Evolutionary conservation across 2,329 filamentous ascomycete genomes (phyloP).

Genomic region (Conoideocrella luteorostrata): DNA sequence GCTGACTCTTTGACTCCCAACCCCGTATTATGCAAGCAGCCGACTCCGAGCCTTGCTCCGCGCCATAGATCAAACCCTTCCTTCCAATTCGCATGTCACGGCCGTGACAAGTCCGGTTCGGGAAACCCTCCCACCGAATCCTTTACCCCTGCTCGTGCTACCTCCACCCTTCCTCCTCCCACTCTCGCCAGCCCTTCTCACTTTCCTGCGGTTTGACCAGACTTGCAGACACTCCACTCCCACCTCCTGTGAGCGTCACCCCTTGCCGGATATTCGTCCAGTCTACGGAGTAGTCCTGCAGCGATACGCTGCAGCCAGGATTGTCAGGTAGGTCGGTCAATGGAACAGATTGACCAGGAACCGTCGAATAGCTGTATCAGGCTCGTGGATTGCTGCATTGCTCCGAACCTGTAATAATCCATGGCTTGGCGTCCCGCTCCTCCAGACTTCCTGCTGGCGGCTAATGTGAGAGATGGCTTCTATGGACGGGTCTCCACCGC

Average conservation of each 20-base stretch:
- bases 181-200: not conserved
- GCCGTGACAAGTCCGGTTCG: conserved; percentile 1
- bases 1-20: no score
- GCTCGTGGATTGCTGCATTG: no score
- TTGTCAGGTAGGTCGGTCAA: not conserved
- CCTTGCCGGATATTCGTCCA: not conserved
- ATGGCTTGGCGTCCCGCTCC: not conserved
- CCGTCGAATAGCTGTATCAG: not conserved
- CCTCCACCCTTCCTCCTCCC: not conserved
- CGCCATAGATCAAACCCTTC: no score
- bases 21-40: no score
- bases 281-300: no score
- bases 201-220: not conserved
- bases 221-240: not conserved
- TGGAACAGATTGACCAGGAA: not conserved
- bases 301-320: no score
- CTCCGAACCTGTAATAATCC: no score
- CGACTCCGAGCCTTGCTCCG: no score
- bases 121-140: conserved; percentile 1
- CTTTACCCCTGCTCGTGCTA: not conserved
- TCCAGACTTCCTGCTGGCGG: conserved; percentile 2
- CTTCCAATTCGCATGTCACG: not conserved
- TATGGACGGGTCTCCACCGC: not conserved
- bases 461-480: not conserved
- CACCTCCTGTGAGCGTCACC: not conserved